Conservation (phyloP, 352 stramenopile genomes). For the Phytophthora macrochlamydospora region DNA sequence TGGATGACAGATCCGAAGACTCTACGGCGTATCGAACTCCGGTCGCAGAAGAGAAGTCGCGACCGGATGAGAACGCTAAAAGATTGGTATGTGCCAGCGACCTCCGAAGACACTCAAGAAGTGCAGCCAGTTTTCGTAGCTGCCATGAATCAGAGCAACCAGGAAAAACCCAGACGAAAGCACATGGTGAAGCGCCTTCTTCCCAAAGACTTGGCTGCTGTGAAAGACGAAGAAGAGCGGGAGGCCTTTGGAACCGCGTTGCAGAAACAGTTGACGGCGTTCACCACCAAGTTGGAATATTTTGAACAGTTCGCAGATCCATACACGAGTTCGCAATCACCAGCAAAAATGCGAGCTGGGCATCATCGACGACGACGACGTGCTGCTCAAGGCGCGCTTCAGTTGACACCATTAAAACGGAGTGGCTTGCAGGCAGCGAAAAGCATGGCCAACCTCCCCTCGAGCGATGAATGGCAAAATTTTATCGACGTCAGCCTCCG, state of each 20-base stretch:
- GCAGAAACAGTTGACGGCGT: constrained; percentile 25
- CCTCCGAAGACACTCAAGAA: constrained; percentile 23
- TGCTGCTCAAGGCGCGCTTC: constrained; percentile 20
- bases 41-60: constrained; percentile 43
- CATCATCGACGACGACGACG: constrained; percentile 18
- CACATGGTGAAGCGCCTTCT: constrained; percentile 13
- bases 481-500: constrained; percentile 15
- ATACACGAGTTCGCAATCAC: background rate
- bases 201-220: constrained; percentile 19
- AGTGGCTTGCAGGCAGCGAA: constrained; percentile 17
- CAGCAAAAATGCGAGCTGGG: constrained; percentile 19
- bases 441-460: constrained; percentile 10
- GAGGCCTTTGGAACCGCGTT: constrained; percentile 16
- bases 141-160: constrained; percentile 26
- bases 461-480: background rate
- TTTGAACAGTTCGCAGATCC: constrained; percentile 29
- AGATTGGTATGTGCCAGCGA: constrained; percentile 52
- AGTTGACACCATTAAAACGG: constrained; percentile 14
- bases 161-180: constrained; percentile 9
- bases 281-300: constrained; percentile 42
- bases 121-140: constrained; percentile 52
- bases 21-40: constrained; percentile 39
- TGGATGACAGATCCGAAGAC: constrained; percentile 50
- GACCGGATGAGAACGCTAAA: constrained; percentile 48
- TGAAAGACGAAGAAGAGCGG: constrained; percentile 30